Conservation (phyloP, 805 yeast genomes). For the Schizosaccharomyces octosporus region DNA sequence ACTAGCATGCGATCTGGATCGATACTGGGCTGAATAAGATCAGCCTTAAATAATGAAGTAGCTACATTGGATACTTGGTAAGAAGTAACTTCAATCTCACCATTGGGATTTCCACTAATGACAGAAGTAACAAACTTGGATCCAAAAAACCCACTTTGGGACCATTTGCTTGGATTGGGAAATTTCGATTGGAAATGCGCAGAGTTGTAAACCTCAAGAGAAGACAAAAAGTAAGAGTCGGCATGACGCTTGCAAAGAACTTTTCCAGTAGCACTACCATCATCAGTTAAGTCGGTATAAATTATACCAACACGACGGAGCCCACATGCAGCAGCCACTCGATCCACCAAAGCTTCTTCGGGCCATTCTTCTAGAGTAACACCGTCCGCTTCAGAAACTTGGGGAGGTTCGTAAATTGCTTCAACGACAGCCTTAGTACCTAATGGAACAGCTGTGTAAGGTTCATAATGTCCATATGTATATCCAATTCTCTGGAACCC, state of each 20-base stretch:
- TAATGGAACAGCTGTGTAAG: conserved; percentile 61
- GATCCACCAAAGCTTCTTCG: conserved; percentile 32
- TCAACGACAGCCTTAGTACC: conserved; percentile 88
- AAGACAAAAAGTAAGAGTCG: conserved; percentile 68
- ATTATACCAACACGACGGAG: conserved; percentile 54
- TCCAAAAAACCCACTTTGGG: conserved; percentile 40
- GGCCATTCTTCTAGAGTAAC: conserved; percentile 31
- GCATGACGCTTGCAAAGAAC: conserved; percentile 84
- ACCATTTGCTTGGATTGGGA: conserved; percentile 40
- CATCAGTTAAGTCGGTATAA: conserved; percentile 72
- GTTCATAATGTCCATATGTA: conserved; percentile 58
- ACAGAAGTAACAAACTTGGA: conserved; percentile 88
- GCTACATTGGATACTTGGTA: conserved; percentile 78
- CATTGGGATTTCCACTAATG: conserved; percentile 62
- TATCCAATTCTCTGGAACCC: conserved; percentile 75
- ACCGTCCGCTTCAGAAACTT: conserved; percentile 68
- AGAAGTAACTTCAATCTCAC: conserved; percentile 73
- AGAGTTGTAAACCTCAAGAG: conserved; percentile 68
- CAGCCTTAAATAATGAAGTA: conserved; percentile 70
- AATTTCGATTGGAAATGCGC: conserved; percentile 46
- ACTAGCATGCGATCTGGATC: conserved; percentile 73
- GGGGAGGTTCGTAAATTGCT: conserved; percentile 84
- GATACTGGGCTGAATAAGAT: conserved; percentile 62
- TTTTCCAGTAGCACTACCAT: conserved; percentile 67
- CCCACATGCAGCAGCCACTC: conserved; percentile 32